phyloP scores from a whole-genome alignment of 176 grass and related monocot genomes.

The Luzula sylvatica region DNA sequence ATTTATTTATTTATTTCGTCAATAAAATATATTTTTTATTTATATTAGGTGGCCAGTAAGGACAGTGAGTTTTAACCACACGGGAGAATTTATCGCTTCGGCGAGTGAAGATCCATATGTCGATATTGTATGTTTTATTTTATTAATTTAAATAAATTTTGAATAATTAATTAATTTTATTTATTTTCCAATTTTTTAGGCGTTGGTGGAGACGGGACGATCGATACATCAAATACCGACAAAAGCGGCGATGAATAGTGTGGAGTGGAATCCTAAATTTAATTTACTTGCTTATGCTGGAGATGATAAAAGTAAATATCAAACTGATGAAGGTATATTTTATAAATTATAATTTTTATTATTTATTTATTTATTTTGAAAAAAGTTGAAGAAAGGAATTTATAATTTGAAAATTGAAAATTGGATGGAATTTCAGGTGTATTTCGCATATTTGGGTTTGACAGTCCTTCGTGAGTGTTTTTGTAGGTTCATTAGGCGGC shows the following conservation, averaged over 20 bases:
- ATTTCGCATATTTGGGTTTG: slow-evolving; percentile 81
- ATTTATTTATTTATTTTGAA: too few species aligned
- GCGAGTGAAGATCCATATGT: slow-evolving; percentile 97
- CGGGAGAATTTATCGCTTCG: slow-evolving; percentile 86
- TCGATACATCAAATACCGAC: slow-evolving; percentile 93
- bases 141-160: slow-evolving; percentile 13
- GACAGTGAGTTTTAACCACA: slow-evolving; percentile 89
- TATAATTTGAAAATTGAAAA: not conserved
- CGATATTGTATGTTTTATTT: slow-evolving; percentile 67
- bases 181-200: slow-evolving; percentile 43
- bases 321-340: slow-evolving; percentile 67
- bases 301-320: slow-evolving; percentile 96
- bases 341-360: slow-evolving; percentile 1
- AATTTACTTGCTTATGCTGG: slow-evolving; percentile 93
- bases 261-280: slow-evolving; percentile 98
- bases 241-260: slow-evolving; percentile 91
- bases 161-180: not conserved
- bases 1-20: not conserved
- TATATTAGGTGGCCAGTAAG: slow-evolving; percentile 84
- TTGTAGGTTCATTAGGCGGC: too few species aligned
- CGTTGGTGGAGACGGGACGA: slow-evolving; percentile 84
- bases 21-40: not conserved
- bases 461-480: slow-evolving; percentile 31
- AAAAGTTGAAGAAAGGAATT: not conserved
- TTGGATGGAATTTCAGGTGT: slow-evolving; percentile 35